Percentiles rank a stretch among this genome's conserved stretches.
These are phyloP conservation scores for Talaromyces sp. DNA, from an alignment of 2,329 filamentous ascomycete species.

Conservation along the genomic window DNA sequence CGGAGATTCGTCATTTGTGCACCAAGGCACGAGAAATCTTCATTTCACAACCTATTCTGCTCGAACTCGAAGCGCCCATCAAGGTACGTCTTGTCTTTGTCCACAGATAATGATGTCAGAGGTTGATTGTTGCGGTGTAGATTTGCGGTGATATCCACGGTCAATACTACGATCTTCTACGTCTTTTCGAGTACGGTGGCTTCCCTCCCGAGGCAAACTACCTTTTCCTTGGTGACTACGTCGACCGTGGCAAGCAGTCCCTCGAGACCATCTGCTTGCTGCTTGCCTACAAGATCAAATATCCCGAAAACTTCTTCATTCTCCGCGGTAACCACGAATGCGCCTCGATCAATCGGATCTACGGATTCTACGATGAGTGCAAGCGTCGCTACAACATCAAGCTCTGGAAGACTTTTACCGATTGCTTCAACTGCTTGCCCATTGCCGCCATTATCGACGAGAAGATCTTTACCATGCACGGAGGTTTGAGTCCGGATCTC, in stretches of 20 bases:
- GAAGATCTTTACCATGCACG: conserved; percentile 99
- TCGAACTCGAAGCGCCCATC: conserved; percentile 97
- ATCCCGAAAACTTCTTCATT: conserved; percentile 99
- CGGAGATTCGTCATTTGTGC: conserved; percentile 94
- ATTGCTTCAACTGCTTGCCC: conserved; percentile 98
- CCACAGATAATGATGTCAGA: not conserved
- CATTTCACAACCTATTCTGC: conserved; percentile 96
- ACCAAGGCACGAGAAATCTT: conserved; percentile 99
- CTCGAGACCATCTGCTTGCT: conserved; percentile 97
- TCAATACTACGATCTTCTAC: conserved; percentile 96
- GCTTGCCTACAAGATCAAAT: conserved; percentile 99
- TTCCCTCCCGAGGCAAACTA: conserved; percentile 99
- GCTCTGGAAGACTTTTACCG: conserved; percentile 99
- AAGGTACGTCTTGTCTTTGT: conserved; percentile 64
- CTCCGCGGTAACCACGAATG: conserved; percentile 98
- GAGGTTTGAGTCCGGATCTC: conserved; percentile 90
- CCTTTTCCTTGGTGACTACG: conserved; percentile 98
- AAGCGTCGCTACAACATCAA: conserved; percentile 99
- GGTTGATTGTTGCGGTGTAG: conserved; percentile 46
- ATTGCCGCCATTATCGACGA: conserved; percentile 99
- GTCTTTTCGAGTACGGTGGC: conserved; percentile 95
- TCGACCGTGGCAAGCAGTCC: conserved; percentile 98
- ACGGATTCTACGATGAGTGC: conserved; percentile 99
- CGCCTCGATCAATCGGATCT: conserved; percentile 97
- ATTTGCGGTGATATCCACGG: conserved; percentile 99